Base-by-base conservation (phyloP, 495 filamentous ascomycete genomes). In the Amorphotheca resinae region DNA sequence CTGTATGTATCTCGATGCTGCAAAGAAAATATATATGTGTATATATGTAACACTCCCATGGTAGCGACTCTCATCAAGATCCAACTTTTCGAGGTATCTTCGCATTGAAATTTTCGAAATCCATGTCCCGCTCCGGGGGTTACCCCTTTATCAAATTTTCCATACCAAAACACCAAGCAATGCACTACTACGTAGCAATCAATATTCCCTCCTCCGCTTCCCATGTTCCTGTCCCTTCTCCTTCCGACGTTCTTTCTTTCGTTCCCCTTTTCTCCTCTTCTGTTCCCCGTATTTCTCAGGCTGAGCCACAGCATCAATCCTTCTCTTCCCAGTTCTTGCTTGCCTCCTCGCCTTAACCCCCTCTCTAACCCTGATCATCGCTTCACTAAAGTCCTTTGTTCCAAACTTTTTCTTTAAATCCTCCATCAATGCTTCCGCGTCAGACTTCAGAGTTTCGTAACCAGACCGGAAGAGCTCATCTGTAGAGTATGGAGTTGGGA, bases 211-310 rank as follows among this genome's bases (percentile, higher is more conserved):
- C 67, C 89, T 77, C 59, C 67, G 64, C 38, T 77, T 77, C 56
- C 77, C 74, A 60, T 81, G 70, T 60, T 80, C 77, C 51, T 60
- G 54, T 0, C 80, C 77, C 61, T 71, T 84, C 61, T 82, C 84
- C 64, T 83, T 89, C 57, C 83, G 74, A 64, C 76, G 79, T 50
- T 76, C 81, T 60, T 77, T 87, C 71, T 89, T 87, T 65, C 77
- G 79, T 52, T 88, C 87, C 44, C 80, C 77, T 65, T 82, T 89
- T 62, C 78, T 82, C 62, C 72, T 76, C 78, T 96, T 98, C 51
- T 80, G 76, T 54, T 68, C 68, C 9, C 77, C 84, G 45, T 72
- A 73, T 51, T 68, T 77, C 66, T 95, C 86, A 8, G 91, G 89
- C 46, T 81, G 74, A 21, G 68, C 72, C 15, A 98, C 79, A 21